Conservation (phyloP, 1,284 basidiomycete genomes). For the Sparassis latifolia region DNA sequence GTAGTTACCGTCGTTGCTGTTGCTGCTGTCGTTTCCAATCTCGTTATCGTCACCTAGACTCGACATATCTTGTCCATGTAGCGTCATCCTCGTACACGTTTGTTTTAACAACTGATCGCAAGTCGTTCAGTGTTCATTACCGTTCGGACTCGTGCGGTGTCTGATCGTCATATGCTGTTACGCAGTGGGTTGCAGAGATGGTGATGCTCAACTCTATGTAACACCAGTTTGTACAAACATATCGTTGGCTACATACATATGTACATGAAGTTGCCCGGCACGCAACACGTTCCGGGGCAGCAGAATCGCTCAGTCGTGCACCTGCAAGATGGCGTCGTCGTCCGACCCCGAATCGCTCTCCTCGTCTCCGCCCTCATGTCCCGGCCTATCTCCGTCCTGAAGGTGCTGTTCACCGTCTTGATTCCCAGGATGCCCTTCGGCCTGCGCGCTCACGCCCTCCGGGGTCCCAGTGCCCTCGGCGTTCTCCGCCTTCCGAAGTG, state of each 20-base stretch:
- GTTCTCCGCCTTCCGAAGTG: neutral
- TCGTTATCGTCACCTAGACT: no score
- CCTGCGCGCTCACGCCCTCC: neutral
- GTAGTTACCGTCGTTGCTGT: conserved; percentile 17
- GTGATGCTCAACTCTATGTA: neutral
- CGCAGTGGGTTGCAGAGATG: no score
- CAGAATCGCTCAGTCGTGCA: conserved; percentile 8
- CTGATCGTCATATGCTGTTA: no score
- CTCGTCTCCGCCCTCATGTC: conserved; percentile 4
- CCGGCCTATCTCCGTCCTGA: neutral
- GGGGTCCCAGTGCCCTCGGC: neutral
- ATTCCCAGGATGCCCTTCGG: neutral
- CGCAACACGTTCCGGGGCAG: neutral
- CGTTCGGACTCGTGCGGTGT: no score
- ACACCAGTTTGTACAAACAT: neutral
- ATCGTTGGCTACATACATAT: neutral
- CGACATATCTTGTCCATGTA: no score
- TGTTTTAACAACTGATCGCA: no score
- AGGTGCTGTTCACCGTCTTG: neutral
- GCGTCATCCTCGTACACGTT: no score
- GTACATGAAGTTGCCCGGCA: neutral
- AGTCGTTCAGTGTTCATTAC: no score
- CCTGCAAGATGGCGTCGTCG: conserved; percentile 12
- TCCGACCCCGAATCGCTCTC: conserved; percentile 12
- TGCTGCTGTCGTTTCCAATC: conserved; percentile 13